Percentiles rank a stretch among this genome's conserved stretches.
Evolutionary conservation across 306 rosid species (phyloP).

Genomic region (Dryas octopetala): DNA sequence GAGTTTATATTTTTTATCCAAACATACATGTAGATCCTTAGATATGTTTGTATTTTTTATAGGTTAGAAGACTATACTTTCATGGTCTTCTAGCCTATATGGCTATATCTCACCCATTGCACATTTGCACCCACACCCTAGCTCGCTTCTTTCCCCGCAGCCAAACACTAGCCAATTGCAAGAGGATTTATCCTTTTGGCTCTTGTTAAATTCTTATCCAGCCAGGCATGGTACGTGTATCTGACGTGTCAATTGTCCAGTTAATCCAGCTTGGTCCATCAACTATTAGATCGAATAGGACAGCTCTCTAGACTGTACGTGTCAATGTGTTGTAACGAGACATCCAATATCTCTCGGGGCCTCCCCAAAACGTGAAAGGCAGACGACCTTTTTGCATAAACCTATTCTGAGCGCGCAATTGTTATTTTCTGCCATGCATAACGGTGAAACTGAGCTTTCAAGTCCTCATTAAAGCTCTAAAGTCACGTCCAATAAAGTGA

Average conservation of each 20-base stretch:
- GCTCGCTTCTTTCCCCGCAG: too few species aligned
- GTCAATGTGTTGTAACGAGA: not conserved
- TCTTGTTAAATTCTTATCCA: not conserved
- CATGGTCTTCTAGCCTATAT: too few species aligned
- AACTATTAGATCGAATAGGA: too few species aligned
- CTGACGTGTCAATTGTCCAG: not conserved
- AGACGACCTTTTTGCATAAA: not conserved
- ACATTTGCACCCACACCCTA: too few species aligned
- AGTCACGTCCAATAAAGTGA: not conserved
- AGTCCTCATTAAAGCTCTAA: not conserved
- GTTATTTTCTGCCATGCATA: not conserved
- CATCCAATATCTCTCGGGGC: not conserved
- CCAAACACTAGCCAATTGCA: too few species aligned
- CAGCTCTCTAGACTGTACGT: not conserved
- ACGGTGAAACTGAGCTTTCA: slow-evolving; percentile 6
- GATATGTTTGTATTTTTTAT: too few species aligned
- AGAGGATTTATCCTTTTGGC: too few species aligned
- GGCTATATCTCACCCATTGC: too few species aligned
- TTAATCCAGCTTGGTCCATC: not conserved
- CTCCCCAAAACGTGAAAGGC: too few species aligned
- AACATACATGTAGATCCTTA: too few species aligned
- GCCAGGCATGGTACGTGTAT: not conserved
- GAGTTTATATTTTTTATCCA: too few species aligned
- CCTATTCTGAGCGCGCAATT: not conserved
- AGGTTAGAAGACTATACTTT: too few species aligned